Conservation (phyloP, 2,329 filamentous ascomycete species). For the Microdochium paspali region DNA sequence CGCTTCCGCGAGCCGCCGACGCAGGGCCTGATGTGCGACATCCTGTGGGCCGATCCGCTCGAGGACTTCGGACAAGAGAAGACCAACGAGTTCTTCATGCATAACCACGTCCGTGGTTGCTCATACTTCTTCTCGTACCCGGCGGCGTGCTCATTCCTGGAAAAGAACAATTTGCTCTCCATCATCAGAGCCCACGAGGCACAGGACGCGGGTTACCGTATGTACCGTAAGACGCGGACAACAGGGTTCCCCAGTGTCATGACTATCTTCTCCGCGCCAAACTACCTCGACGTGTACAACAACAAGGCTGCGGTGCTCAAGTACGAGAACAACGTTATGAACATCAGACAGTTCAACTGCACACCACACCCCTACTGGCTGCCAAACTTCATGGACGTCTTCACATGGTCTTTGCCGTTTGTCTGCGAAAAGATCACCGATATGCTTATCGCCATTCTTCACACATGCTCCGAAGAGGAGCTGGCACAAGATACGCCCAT, state of each 20-base stretch:
- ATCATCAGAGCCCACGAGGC: constrained; percentile 97
- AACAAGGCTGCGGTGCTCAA: constrained; percentile 99
- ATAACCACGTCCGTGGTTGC: constrained; percentile 97
- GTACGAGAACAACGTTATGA: constrained; percentile 99
- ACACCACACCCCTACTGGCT: constrained; percentile 99
- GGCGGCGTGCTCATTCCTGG: constrained; percentile 90
- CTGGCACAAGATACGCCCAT: constrained; percentile 79
- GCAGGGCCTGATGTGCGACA: constrained; percentile 97
- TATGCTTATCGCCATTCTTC: constrained; percentile 97
- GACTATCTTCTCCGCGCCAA: constrained; percentile 99
- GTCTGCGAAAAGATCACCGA: constrained; percentile 99
- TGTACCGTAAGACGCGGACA: constrained; percentile 97
- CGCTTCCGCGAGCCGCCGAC: constrained; percentile 96
- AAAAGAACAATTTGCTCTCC: constrained; percentile 97
- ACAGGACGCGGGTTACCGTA: constrained; percentile 95
- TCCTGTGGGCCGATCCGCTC: constrained; percentile 95
- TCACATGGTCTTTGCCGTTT: constrained; percentile 99
- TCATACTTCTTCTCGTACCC: constrained; percentile 99
- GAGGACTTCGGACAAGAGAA: constrained; percentile 99
- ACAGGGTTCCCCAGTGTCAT: constrained; percentile 98
- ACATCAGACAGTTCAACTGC: constrained; percentile 99
- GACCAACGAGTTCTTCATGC: constrained; percentile 92
- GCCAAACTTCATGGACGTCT: constrained; percentile 99
- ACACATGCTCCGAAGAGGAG: constrained; percentile 98
- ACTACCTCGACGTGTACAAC: constrained; percentile 99